Base-by-base conservation (phyloP, 345 rosid species). In the Eucalyptus cladocalyx region DNA sequence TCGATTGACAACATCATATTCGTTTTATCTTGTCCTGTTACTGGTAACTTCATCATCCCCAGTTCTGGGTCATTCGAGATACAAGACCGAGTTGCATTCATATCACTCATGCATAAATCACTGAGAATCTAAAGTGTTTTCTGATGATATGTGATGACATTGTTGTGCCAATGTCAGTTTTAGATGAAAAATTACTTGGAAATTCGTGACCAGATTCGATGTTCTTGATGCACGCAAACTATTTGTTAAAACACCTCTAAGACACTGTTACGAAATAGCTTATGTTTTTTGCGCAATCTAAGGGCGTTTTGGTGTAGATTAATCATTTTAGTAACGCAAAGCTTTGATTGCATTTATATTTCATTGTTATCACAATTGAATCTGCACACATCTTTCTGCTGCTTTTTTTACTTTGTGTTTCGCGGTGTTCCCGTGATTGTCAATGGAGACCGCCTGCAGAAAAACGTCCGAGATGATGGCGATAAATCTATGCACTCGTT, bases 371-470 rank as follows among this genome's bases (percentile, higher is more conserved):
- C n/a, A 11, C 32, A 3, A 62, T 62, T 13, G n/a, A 62, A 62
- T 62, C 18, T 28, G 34, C 3, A 62, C 5, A 1, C 16, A 28
- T 62, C 32, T 28, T 62, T 62, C 7, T 13, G 1, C 6, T 13
- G 32, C 34, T 0, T 28, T 28, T 60, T 62, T 6, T 28, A 62
- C 18, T 28, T 3, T 13, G 34, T 62, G 69, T 28, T 60, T 60
- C 3, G 1, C 17, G 0, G 0, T 62, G 69, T 13, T 62, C 69
- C 17, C 1, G 3, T 12, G 69, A 62, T 1, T 62, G 17, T 62
- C 69, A 28, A 62, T 28, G 32, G 69, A 11, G 69, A 60, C 6
- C 13, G 30, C 62, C 13, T 1, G 3, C 28, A 50, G 13, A 9
- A 24, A 56, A 56, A 56, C 28, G 30, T 56, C 62, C 2, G 30